Evolutionary conservation across 2,329 filamentous ascomycete species (phyloP), one percentile per base, ranked within the genome.

Genomic region (Purpureocillium takamizusanense): DNA sequence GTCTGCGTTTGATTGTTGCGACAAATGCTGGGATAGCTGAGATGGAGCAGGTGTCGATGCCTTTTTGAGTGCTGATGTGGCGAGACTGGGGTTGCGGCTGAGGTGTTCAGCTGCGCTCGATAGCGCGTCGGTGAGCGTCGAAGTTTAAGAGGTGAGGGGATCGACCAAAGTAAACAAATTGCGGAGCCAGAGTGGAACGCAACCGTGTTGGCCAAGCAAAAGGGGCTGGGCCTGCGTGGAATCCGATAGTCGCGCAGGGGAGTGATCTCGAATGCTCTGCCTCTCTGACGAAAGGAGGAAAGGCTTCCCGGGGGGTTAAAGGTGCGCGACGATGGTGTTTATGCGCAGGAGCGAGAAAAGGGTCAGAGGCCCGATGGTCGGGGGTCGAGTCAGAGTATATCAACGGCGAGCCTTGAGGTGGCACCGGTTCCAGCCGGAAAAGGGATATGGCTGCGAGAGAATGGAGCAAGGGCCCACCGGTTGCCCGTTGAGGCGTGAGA

Each of bases 401-500:
- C 10, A 23, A 25, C 15, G 23, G 10, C 11, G 34, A 29, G 34
- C 23, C 34, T 36, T 15, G 4, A 21, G 34, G 34, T 25, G 34
- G 25, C 18, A 31, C 41, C 37, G 37, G 41, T 31, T 37, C 37
- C 37, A 40, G 30, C 32, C 41, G 41, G 41, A 27, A 37, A 27
- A 31, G 33, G 18, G 29, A 17, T 29, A 42, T 34, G 32, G 37
- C 30, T 25, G 41, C 35, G 30, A 40, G 23, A 31, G 27, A 7
- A 14, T 36, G 14, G 23, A 18, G 34, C 17, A 31, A 36, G 37
- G 31, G 21, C 21, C 21, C 21, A 25, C 21, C 21, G 21, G 21
- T 25, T 25, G 21, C 21, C 21, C 31, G 31, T 18, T 35, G 21
- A 23, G 16, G 17, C 21, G 21, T 25, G 21, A 25, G 21, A 25